A percentile compares a stretch with the other conserved stretches of the same genome.
Conservation (phyloP, 352 stramenopile genomes). For the Thalassiosira hispida region DNA sequence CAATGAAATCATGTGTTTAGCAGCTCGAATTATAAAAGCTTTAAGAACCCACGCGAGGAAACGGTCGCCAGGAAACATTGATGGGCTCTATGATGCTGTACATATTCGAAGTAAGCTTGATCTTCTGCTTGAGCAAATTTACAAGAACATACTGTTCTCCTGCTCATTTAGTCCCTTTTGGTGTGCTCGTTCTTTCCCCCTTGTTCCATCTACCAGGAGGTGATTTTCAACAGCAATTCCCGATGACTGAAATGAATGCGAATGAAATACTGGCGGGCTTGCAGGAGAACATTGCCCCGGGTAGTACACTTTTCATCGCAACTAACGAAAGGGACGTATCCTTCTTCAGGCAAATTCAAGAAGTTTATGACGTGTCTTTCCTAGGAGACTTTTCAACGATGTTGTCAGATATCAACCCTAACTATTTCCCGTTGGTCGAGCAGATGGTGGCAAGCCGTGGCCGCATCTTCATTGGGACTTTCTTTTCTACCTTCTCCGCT, state of each 20-base stretch:
- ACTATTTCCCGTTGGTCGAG: conserved; percentile 80
- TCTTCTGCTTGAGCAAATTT: not conserved
- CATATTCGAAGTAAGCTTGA: conserved; percentile 36
- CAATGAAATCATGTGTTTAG: conserved; percentile 68
- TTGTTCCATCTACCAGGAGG: conserved; percentile 8
- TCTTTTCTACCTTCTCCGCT: conserved; percentile 69
- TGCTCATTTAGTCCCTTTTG: conserved; percentile 11
- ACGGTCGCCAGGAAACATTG: conserved; percentile 15
- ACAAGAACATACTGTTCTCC: not conserved
- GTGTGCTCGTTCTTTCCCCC: no score
- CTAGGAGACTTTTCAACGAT: conserved; percentile 79
- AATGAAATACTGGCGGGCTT: conserved; percentile 70
- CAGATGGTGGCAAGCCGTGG: conserved; percentile 67
- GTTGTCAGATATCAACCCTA: conserved; percentile 68
- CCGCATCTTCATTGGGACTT: conserved; percentile 54
- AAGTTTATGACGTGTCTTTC: conserved; percentile 73
- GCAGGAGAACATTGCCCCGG: conserved; percentile 57
- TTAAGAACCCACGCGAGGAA: conserved; percentile 26
- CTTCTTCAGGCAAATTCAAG: conserved; percentile 78
- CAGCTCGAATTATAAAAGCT: conserved; percentile 44
- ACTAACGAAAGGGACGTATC: conserved; percentile 83
- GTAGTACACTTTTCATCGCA: conserved; percentile 81
- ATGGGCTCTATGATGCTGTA: conserved; percentile 42
- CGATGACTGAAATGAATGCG: conserved; percentile 48
- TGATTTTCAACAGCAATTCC: conserved; percentile 61